phyloP scores from a whole-genome alignment of 495 filamentous ascomycete genomes.

The Neurospora sublineolata region DNA sequence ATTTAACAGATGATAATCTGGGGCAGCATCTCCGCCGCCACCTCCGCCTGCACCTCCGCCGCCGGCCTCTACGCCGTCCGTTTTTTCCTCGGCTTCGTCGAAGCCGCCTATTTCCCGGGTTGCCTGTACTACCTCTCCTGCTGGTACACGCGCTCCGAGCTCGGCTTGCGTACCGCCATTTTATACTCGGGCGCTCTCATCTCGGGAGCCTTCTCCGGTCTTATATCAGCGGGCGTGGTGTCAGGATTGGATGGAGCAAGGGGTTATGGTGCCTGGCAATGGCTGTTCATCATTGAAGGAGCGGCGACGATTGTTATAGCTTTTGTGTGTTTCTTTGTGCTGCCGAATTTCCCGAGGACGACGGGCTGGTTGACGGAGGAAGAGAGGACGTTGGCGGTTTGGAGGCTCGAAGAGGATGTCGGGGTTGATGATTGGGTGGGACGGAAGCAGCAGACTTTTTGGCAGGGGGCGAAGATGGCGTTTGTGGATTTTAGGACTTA shows the following conservation, averaged over 20 bases:
- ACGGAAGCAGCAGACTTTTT: slow-evolving; percentile 50
- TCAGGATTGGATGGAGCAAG: slow-evolving; percentile 36
- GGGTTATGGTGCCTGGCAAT: slow-evolving; percentile 41
- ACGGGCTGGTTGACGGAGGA: slow-evolving; percentile 61
- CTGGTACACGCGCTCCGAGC: slow-evolving; percentile 50
- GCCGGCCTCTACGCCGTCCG: slow-evolving; percentile 52
- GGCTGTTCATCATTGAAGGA: slow-evolving; percentile 76
- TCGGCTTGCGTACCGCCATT: slow-evolving; percentile 45
- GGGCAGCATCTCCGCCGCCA: slow-evolving; percentile 59
- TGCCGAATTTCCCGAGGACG: slow-evolving; percentile 74
- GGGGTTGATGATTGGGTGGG: slow-evolving; percentile 65
- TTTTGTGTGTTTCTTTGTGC: slow-evolving; percentile 42
- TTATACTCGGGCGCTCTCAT: slow-evolving; percentile 53
- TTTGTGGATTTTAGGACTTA: slow-evolving; percentile 62
- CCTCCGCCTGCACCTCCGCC: slow-evolving; percentile 49
- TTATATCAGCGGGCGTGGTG: slow-evolving; percentile 48
- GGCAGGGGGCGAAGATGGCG: slow-evolving; percentile 59
- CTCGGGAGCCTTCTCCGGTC: slow-evolving; percentile 52
- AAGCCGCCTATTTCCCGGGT: slow-evolving; percentile 40
- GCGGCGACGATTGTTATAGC: slow-evolving; percentile 38
- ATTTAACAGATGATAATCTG: slow-evolving; percentile 48
- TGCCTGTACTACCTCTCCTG: slow-evolving; percentile 45
- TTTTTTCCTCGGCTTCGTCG: slow-evolving; percentile 60
- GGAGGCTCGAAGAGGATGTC: slow-evolving; percentile 66
- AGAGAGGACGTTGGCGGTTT: slow-evolving; percentile 55